Evolutionary conservation across 129 eudicot species (phyloP), one percentile per base, ranked within the genome.

Genomic region (Chrysanthemum seticuspe): DNA sequence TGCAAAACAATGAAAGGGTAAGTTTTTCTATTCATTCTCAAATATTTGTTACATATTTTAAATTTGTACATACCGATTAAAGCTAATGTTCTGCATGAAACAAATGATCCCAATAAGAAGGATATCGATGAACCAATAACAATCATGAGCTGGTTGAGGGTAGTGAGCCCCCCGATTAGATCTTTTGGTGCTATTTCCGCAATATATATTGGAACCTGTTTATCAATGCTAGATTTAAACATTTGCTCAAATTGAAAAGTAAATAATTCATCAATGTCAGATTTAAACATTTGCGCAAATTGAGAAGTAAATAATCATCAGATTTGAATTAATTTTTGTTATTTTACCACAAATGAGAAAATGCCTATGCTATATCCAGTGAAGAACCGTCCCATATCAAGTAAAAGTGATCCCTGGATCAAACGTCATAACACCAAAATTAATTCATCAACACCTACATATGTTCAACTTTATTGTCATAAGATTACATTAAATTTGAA

Each of bases 341-440:
- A 55, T 13, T 50, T 82, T 87, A 92, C 98, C 89, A 87, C 95
- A 74, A 68, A 92, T 55, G 96, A 92, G 64, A 85, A 85, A 69
- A 85, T 66, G 45, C 96, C 96, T 4, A 87, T 92, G 77, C 98
- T 95, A 70, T 72, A 92, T 78, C 98, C 98, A 5, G 96, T 89
- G 78, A 81, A 82, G 73, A 92, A 85, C 68, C 96, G 85, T 23
- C 98, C 98, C 27, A 78, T 58, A 62, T 92, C 95, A 56, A 92
- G 95, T 47, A 70, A 73, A 69, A 78, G 67, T 45, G 96, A 79
- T 66, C 80, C 98, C 96, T 92, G 76, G 34, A 71, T 71, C 50
- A 34, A 71, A 19, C n/a, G n/a, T 69, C 57, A 69, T 53, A 68
- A 5, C 36, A 76, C 77, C 51, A 56, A 67, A 36, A 48, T 51